Conservation (phyloP, 2,329 filamentous ascomycete genomes). For the Fusarium subglutinans region DNA sequence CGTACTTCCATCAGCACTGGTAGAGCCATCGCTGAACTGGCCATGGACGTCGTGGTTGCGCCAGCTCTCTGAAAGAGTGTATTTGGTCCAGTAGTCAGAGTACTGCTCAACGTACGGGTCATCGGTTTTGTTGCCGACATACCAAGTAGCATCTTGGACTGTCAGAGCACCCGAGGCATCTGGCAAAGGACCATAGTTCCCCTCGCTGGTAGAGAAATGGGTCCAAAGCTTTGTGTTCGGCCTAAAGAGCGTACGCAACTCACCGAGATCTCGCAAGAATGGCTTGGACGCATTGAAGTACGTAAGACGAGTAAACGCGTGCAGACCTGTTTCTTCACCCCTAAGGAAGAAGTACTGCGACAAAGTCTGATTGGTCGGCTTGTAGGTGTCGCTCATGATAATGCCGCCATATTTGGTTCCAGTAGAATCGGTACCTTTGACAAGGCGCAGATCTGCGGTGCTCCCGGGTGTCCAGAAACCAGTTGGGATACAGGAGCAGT, state of each 20-base stretch:
- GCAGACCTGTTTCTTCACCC: constrained; percentile 68
- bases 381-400: constrained; percentile 66
- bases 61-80: constrained; percentile 67
- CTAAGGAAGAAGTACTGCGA: constrained; percentile 72
- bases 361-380: constrained; percentile 63
- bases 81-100: constrained; percentile 71
- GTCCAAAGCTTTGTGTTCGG: constrained; percentile 69
- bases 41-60: constrained; percentile 67
- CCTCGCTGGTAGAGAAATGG: constrained; percentile 63
- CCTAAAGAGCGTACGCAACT: constrained; percentile 67
- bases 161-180: constrained; percentile 52
- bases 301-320: constrained; percentile 65
- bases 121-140: constrained; percentile 61
- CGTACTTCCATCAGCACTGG: constrained; percentile 58
- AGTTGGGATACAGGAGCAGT: constrained; percentile 67
- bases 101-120: constrained; percentile 64
- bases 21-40: constrained; percentile 48
- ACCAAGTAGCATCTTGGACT: constrained; percentile 71
- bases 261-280: constrained; percentile 64
- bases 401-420: constrained; percentile 64
- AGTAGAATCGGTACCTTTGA: constrained; percentile 54
- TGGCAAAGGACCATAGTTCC: constrained; percentile 60
- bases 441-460: constrained; percentile 54
- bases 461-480: constrained; percentile 67
- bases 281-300: constrained; percentile 66